These are phyloP conservation scores for Pestalotiopsis sp. DNA, from an alignment of 2,329 filamentous ascomycete species.

Conservation along the genomic window DNA sequence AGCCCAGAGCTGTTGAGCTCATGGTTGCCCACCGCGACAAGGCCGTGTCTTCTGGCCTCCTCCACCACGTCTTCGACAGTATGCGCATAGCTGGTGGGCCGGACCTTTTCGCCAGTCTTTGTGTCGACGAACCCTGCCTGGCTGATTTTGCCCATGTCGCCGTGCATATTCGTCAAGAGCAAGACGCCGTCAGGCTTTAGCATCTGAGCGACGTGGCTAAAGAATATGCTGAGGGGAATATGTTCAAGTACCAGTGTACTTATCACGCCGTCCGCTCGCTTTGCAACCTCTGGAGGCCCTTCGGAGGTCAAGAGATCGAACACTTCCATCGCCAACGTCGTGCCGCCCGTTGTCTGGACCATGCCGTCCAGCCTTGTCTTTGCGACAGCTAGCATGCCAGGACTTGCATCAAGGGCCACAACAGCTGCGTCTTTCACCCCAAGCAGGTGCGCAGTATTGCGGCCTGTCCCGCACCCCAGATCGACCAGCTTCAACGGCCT, in stretches of 20 bases:
- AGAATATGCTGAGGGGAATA: conserved; percentile 52
- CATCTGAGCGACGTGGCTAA: conserved; percentile 44
- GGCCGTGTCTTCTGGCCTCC: conserved; percentile 47
- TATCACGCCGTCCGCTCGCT: conserved; percentile 47
- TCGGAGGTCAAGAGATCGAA: conserved; percentile 40
- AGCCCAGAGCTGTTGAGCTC: conserved; percentile 23
- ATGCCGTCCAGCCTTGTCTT: conserved; percentile 30
- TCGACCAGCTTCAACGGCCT: conserved; percentile 51
- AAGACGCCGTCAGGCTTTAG: conserved; percentile 51
- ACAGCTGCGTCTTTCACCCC: conserved; percentile 37
- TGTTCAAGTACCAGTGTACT: conserved; percentile 69
- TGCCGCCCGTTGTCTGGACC: not conserved
- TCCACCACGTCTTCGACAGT: conserved; percentile 50
- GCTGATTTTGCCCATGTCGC: conserved; percentile 59
- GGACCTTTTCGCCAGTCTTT: conserved; percentile 55
- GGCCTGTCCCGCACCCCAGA: conserved; percentile 66
- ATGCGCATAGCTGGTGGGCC: conserved; percentile 61
- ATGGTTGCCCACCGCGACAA: conserved; percentile 42
- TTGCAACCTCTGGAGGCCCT: conserved; percentile 20
- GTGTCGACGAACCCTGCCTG: conserved; percentile 64
- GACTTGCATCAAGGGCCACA: conserved; percentile 57
- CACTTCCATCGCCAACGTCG: conserved; percentile 26
- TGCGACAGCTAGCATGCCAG: conserved; percentile 59
- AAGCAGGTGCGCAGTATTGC: conserved; percentile 59
- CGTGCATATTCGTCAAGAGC: conserved; percentile 70